phyloP scores from a whole-genome alignment of 2,329 filamentous ascomycete genomes.

The Neoascochyta sp. region DNA sequence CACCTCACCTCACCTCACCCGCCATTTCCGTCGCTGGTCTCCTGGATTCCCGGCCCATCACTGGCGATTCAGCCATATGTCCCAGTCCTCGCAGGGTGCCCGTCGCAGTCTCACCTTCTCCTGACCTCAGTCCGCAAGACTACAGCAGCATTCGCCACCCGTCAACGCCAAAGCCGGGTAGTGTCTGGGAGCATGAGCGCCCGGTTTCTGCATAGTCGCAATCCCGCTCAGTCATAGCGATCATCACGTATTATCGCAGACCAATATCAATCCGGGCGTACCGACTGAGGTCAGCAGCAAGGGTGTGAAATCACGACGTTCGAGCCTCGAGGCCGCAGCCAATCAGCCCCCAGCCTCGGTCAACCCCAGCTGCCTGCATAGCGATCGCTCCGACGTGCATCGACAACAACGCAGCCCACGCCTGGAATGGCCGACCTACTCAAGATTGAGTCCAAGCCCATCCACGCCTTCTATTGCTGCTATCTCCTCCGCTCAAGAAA shows the following conservation, averaged over 20 bases:
- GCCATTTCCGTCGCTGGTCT: too few species aligned
- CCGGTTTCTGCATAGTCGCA: too few species aligned
- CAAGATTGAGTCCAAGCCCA: slow-evolving; percentile 39
- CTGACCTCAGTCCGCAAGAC: too few species aligned
- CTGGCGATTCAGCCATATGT: too few species aligned
- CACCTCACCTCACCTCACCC: slow-evolving; percentile 4
- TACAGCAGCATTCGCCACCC: too few species aligned
- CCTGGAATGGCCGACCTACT: slow-evolving; percentile 10
- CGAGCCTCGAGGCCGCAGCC: slow-evolving; percentile 8
- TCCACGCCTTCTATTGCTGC: slow-evolving; percentile 88
- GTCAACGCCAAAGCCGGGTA: too few species aligned
- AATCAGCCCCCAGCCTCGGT: slow-evolving; percentile 10
- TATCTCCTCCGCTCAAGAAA: slow-evolving; percentile 86
- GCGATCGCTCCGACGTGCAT: slow-evolving; percentile 11
- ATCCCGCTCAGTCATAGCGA: too few species aligned
- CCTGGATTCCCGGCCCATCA: too few species aligned
- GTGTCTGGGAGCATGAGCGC: too few species aligned
- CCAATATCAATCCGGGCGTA: slow-evolving; percentile 3
- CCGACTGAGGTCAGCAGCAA: slow-evolving; percentile 17
- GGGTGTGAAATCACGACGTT: slow-evolving; percentile 13
- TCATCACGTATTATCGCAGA: too few species aligned
- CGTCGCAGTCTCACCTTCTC: too few species aligned
- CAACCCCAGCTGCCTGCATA: slow-evolving; percentile 16
- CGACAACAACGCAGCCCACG: slow-evolving; percentile 8
- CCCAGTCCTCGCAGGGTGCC: too few species aligned